These are phyloP conservation scores for Collybiopsis confluens DNA, from an alignment of 768 basidiomycete genomes.

Conservation along the genomic window DNA sequence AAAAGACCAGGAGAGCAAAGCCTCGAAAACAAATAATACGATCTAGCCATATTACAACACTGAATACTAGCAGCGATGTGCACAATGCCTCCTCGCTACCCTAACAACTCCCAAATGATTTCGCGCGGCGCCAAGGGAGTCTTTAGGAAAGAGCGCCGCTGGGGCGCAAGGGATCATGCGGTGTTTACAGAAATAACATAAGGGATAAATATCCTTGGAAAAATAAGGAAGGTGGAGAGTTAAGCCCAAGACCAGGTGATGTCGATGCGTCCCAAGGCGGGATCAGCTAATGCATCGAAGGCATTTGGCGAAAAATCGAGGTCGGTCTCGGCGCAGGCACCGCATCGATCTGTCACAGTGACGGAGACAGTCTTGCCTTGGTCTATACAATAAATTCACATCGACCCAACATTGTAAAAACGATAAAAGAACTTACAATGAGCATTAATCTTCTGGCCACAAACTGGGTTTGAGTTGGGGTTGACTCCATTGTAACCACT, in stretches of 20 bases:
- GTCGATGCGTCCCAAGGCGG: slow-evolving; percentile 46
- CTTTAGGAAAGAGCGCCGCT: background rate
- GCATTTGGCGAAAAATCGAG: slow-evolving; percentile 64
- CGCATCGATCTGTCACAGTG: slow-evolving; percentile 59
- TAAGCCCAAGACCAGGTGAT: slow-evolving; percentile 50
- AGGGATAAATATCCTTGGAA: slow-evolving; percentile 1
- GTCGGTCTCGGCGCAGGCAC: slow-evolving; percentile 42
- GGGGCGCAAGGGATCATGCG: background rate
- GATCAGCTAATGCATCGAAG: slow-evolving; percentile 39
- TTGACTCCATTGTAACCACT: slow-evolving; percentile 56
- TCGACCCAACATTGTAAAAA: background rate
- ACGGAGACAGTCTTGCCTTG: slow-evolving; percentile 46
- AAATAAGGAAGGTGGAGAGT: slow-evolving; percentile 4
- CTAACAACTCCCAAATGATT: background rate
- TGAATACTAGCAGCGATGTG: too few relatives aligned
- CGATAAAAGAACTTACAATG: slow-evolving; percentile 40
- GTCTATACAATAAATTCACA: slow-evolving; percentile 31
- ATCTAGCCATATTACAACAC: background rate
- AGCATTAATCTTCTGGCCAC: slow-evolving; percentile 41
- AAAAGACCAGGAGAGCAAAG: background rate
- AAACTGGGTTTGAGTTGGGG: slow-evolving; percentile 77
- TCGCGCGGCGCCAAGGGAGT: slow-evolving; percentile 1
- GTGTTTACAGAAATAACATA: slow-evolving; percentile 7
- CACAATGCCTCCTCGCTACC: slow-evolving; percentile 1
- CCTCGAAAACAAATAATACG: background rate